Evolutionary conservation across 495 filamentous ascomycete species (phyloP), one percentile per base, ranked within the genome.

Genomic region (Clavariopsis aquatica): DNA sequence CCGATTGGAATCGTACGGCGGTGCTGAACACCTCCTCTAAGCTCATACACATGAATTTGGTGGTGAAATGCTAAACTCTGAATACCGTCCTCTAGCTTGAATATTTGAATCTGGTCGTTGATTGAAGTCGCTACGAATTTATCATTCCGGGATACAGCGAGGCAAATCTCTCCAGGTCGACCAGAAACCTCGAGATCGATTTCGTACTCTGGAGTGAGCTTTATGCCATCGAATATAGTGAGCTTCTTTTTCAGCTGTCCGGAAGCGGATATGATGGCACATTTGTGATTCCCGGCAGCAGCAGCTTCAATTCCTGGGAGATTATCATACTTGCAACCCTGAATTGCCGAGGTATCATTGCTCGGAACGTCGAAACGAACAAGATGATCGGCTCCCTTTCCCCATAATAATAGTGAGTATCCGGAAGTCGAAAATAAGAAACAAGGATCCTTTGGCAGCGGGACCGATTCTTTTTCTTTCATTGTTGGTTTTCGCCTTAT

Each of bases 301-400:
- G 58, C 62, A 49, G 52, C 62, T 55, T 70, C 67, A 29, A 70
- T 63, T 1, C 28, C 26, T 17, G 62, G 23, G 15, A 63, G n/a
- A 43, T 34, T 34, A 22, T 62, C 62, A 27, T 70, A 70, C 29
- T 51, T 65, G 58, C 67, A 70, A 17, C 62, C 67, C 36, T 66
- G 67, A n/a, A 70, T 66, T 8, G 62, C 51, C 0, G 62, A 49
- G 1, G 58, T 34, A 23, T 70, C 67, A 23, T 70, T 70, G 53
- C 67, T 70, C 15, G 67, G 67, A 1, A 70, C 65, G 38, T 70
- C 67, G 38, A 70, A 66, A 10, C 67, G 54, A 15, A 70, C 41
- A 29, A 70, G 57, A 34, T 59, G 27, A 26, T 66, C 36, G 13
- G 45, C 47, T 5, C 57, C 46, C 20, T 70, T 70, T 0, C 57